Percentiles rank a stretch among this genome's conserved stretches.
Evolutionary conservation across 768 basidiomycete species (phyloP).

Genomic region (Leccinum variicolor): DNA sequence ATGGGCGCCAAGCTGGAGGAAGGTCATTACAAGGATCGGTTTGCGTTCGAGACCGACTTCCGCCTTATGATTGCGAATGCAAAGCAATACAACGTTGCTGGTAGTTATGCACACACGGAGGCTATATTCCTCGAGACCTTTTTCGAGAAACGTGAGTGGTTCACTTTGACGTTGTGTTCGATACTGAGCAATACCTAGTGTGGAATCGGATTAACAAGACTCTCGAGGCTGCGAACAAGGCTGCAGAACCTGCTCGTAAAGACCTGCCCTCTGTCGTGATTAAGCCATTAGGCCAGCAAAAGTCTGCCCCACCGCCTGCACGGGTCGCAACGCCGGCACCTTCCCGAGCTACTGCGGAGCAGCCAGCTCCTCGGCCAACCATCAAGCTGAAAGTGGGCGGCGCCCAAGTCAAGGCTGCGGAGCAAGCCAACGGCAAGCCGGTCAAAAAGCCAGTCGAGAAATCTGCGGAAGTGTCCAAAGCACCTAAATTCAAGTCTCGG

Average conservation of each 20-base stretch:
- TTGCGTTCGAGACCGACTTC: slow-evolving; percentile 84
- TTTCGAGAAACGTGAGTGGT: slow-evolving; percentile 78
- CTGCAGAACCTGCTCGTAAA: slow-evolving; percentile 25
- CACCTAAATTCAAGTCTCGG: slow-evolving; percentile 37
- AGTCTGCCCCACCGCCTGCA: slow-evolving; percentile 12
- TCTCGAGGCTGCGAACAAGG: slow-evolving; percentile 60
- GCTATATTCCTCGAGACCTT: slow-evolving; percentile 72
- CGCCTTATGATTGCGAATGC: slow-evolving; percentile 86
- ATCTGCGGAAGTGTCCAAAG: slow-evolving; percentile 32
- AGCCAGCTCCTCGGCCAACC: slow-evolving; percentile 47
- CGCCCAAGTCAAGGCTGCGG: slow-evolving; percentile 34
- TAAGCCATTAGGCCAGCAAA: slow-evolving; percentile 19
- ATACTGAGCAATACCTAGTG: slow-evolving; percentile 44
- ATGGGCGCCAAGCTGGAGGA: slow-evolving; percentile 83
- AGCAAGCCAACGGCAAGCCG: slow-evolving; percentile 28
- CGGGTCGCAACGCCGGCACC: slow-evolving; percentile 13
- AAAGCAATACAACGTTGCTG: slow-evolving; percentile 74
- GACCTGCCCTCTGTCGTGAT: slow-evolving; percentile 26
- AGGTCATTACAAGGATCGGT: slow-evolving; percentile 82
- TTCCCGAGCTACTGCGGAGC: slow-evolving; percentile 14
- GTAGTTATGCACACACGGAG: slow-evolving; percentile 71
- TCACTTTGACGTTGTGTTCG: not conserved
- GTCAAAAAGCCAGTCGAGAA: slow-evolving; percentile 24
- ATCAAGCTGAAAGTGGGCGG: slow-evolving; percentile 69
- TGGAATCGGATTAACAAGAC: slow-evolving; percentile 89